Evolutionary conservation across 495 filamentous ascomycete genomes (phyloP), one percentile per base, ranked within the genome.

Genomic region (Penicillium cataractarum): DNA sequence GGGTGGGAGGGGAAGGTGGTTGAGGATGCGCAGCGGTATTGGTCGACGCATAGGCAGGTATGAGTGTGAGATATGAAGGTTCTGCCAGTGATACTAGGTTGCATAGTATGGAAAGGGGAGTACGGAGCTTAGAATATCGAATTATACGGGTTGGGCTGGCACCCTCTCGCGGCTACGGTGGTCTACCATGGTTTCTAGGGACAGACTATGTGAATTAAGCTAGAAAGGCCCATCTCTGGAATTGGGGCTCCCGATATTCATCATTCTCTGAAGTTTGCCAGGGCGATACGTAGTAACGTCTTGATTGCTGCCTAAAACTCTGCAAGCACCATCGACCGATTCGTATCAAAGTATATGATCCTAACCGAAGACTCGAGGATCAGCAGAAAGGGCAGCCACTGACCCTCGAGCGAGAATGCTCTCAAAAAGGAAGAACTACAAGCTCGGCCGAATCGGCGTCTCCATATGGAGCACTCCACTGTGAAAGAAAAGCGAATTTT

Each of bases 21-120:
- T 26, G 64, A 74, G 50, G 82, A 82, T 62, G 78, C 76, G 55
- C 68, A 77, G 57, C 67, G 69, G 50, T 82, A 82, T 67, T 84
- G 81, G 82, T 71, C 67, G 21, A 74, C 51, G 64, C 72, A 57
- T 61, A 27, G 49, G n/a, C 17, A 39, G 44, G 48, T 13, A 22
- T 52, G 52, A 39, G 50, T 10, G 15, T 44, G 46, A 21, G 13
- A n/a, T n/a, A n/a, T n/a, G n/a, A n/a, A n/a, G n/a, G n/a, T n/a
- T n/a, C n/a, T n/a, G n/a, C n/a, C n/a, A n/a, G n/a, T n/a, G n/a
- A n/a, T n/a, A n/a, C 40, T 46, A 40, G 13, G n/a, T n/a, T 22
- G 8, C 13, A 15, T 39, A 39, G 10, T 17, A 5, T 17, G 15
- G 35, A 39, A 4, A 17, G 15, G 4, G 35, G 35, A 39, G 13